These are phyloP conservation scores for Trichoderma sp. DNA, from an alignment of 2,329 filamentous ascomycete genomes.

Conservation along the genomic window DNA sequence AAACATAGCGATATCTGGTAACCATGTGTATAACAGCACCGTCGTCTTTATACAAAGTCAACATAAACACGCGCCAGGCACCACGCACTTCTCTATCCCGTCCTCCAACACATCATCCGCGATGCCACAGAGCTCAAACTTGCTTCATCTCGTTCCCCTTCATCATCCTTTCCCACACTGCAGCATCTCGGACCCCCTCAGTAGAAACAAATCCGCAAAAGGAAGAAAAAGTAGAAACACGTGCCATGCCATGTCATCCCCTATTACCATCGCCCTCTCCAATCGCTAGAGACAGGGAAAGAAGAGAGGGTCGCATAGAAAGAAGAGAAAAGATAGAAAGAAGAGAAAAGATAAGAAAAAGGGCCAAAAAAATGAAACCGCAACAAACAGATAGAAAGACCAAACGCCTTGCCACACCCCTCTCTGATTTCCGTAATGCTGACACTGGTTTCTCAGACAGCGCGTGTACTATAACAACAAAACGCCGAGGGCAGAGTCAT, in stretches of 20 bases:
- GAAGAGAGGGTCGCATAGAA: not conserved
- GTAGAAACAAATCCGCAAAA: not conserved
- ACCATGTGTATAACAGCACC: conserved; percentile 5
- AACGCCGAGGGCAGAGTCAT: conserved; percentile 30
- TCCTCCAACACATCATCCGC: not conserved
- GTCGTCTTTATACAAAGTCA: conserved; percentile 9
- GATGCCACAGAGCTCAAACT: not conserved
- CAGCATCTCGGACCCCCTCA: too few relatives aligned
- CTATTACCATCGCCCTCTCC: not conserved
- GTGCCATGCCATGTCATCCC: conserved; percentile 3
- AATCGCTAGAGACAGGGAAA: not conserved
- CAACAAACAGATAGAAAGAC: not conserved
- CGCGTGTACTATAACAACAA: conserved; percentile 28
- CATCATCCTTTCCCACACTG: not conserved
- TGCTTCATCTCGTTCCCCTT: not conserved
- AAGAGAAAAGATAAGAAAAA: not conserved
- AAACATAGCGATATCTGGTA: not conserved
- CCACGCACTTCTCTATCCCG: not conserved
- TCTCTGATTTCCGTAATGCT: conserved; percentile 17
- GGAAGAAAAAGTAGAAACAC: not conserved
- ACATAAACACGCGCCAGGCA: conserved; percentile 7
- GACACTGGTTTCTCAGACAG: conserved; percentile 23
- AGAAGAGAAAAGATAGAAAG: not conserved
- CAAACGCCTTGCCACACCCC: conserved; percentile 22
- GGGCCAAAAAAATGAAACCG: not conserved